Evolutionary conservation across 1,139 yeast genomes (phyloP).

Genomic region (Sugiyamaella pinicola): DNA sequence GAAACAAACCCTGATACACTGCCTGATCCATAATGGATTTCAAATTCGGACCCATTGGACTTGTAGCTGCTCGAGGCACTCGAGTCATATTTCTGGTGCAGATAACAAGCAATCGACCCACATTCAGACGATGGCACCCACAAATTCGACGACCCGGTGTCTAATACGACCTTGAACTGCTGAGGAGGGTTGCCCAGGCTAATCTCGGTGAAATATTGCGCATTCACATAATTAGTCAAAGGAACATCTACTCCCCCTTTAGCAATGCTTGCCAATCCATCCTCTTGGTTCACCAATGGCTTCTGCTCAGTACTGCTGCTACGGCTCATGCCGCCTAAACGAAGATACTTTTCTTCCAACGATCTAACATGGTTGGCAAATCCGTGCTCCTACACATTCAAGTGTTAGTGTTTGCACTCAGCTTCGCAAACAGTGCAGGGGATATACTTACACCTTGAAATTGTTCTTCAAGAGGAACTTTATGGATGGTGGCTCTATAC

Average conservation of each 20-base stretch:
- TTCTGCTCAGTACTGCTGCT: slow-evolving; percentile 34
- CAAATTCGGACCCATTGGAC: slow-evolving; percentile 81
- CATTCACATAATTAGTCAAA: slow-evolving; percentile 86
- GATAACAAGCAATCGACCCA: slow-evolving; percentile 89
- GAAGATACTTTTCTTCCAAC: slow-evolving; percentile 73
- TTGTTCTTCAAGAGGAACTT: slow-evolving; percentile 63
- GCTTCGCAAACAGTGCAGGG: neutral
- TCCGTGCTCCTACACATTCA: slow-evolving; percentile 27
- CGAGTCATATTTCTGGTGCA: slow-evolving; percentile 89
- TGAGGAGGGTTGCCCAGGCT: slow-evolving; percentile 92
- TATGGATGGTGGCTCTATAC: slow-evolving; percentile 51
- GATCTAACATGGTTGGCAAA: slow-evolving; percentile 67
- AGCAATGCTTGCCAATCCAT: slow-evolving; percentile 35
- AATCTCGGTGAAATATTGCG: slow-evolving; percentile 92
- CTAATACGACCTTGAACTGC: slow-evolving; percentile 71
- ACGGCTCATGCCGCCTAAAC: slow-evolving; percentile 47
- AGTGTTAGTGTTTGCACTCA: neutral
- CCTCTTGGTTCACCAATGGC: slow-evolving; percentile 42
- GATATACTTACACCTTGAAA: slow-evolving; percentile 51
- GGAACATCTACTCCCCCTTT: slow-evolving; percentile 66
- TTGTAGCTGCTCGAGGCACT: slow-evolving; percentile 75
- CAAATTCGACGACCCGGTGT: slow-evolving; percentile 93
- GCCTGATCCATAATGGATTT: slow-evolving; percentile 91
- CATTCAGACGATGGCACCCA: slow-evolving; percentile 95
- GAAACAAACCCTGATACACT: slow-evolving; percentile 89